Evolutionary conservation across 176 grass and related monocot species (phyloP).

Genomic region (Raddia guianensis): DNA sequence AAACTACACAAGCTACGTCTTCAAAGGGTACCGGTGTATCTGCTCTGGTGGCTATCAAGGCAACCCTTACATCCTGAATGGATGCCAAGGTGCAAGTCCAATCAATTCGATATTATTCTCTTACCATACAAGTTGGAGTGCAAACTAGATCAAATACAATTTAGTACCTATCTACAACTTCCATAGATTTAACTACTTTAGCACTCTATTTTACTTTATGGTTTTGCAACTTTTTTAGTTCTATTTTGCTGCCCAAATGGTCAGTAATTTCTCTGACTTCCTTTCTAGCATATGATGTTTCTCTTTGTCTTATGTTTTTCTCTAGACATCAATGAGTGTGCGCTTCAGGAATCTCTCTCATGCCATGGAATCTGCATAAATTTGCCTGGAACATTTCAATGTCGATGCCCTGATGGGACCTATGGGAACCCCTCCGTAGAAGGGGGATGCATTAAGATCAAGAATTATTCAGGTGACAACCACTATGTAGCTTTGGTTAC

Average conservation of each 20-base stretch:
- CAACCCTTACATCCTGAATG: constrained; percentile 49
- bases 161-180: background rate
- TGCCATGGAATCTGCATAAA: constrained; percentile 16
- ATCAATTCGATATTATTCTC: background rate
- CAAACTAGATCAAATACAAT: background rate
- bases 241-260: background rate
- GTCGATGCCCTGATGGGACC: constrained; percentile 2
- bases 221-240: background rate
- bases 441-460: constrained; percentile 16
- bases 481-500: background rate
- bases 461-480: background rate
- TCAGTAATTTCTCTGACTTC: background rate
- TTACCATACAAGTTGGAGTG: background rate
- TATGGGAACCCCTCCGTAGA: background rate
- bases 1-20: constrained; percentile 36
- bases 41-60: constrained; percentile 51
- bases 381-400: constrained; percentile 13
- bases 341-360: background rate
- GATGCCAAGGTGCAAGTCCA: constrained; percentile 47
- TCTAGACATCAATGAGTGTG: constrained; percentile 27
- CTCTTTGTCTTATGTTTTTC: background rate
- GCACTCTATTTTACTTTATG: background rate
- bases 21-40: constrained; percentile 43
- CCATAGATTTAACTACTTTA: background rate
- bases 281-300: background rate